Evolutionary conservation across 371 early-diverging fungal genomes (phyloP), one percentile per base, ranked within the genome.

Genomic region (Rhizomucor miehei): DNA sequence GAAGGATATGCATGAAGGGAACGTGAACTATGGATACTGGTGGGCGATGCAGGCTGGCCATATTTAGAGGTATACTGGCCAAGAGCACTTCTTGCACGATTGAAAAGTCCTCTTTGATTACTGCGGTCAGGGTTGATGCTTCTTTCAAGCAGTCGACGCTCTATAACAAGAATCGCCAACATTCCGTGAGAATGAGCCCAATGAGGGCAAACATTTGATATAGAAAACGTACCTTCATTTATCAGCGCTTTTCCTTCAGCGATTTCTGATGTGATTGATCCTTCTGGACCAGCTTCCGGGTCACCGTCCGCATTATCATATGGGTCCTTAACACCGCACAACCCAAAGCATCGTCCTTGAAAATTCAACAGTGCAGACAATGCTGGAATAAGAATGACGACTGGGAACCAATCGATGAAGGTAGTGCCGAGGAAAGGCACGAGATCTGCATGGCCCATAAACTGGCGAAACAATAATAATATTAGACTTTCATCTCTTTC

Each of bases 401-500:
- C 67, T 8, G 97, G 95, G 46, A 94, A 86, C 77, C 89, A 94
- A 49, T 87, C 87, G 61, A 90, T 93, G 60, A 94, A 95, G 1
- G 84, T 80, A 21, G 81, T 82, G 34, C 97, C 97, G 43, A 97
- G 68, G 40, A 97, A 81, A 12, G 95, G 94, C 6, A 94, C 88
- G 23, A 95, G 73, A 59, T 94, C 89, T n/a, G 89, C 84, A 48
- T 78, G 79, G 6, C 91, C 92, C 92, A 92, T 91, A 60, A 91
- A 88, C 81, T 82, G 60, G 29, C 29, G 37, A 52, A 6, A 34
- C 38, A 40, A 36, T 9, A 8, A 29, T 5, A 8, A 29, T 8
- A 3, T 29, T 43, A 14, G 0, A 35, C n/a, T n/a, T n/a, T n/a
- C n/a, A 43, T 17, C 21, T 17, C 39, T 1, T 36, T 14, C 17